phyloP scores from a whole-genome alignment of 169 alveolate genomes.

The Plasmodium knowlesi region DNA sequence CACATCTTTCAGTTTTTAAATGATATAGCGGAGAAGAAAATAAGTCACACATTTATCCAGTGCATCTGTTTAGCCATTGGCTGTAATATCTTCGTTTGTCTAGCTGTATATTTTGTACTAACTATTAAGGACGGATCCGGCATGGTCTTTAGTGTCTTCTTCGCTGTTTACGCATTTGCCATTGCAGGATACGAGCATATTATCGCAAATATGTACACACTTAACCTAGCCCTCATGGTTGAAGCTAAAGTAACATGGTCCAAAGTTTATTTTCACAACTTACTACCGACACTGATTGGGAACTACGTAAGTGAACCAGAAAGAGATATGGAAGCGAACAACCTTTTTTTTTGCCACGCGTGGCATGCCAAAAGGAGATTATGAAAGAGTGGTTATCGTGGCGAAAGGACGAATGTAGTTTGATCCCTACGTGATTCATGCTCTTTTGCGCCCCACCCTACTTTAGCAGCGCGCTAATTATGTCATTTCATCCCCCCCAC shows the following conservation, averaged over 20 bases:
- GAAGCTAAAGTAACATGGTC: slow-evolving; percentile 46
- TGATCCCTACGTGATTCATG: too few species aligned
- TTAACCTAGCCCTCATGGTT: slow-evolving; percentile 79
- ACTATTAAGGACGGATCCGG: slow-evolving; percentile 75
- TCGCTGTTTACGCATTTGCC: slow-evolving; percentile 82
- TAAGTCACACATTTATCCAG: slow-evolving; percentile 75
- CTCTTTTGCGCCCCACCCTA: neutral
- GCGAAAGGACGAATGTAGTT: too few species aligned
- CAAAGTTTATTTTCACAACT: slow-evolving; percentile 74
- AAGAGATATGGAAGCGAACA: too few species aligned
- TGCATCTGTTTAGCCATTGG: slow-evolving; percentile 80
- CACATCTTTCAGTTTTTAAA: slow-evolving; percentile 57
- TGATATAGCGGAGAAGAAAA: slow-evolving; percentile 62
- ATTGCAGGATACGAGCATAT: slow-evolving; percentile 87
- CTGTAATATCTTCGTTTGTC: slow-evolving; percentile 82
- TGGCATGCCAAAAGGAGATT: too few species aligned
- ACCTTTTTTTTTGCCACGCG: too few species aligned
- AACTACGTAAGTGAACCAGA: slow-evolving; percentile 58
- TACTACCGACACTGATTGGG: slow-evolving; percentile 81
- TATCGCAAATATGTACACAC: slow-evolving; percentile 83
- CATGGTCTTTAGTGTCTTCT: slow-evolving; percentile 72
- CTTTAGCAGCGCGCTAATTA: neutral
- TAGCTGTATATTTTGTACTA: slow-evolving; percentile 80
- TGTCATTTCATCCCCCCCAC: neutral
- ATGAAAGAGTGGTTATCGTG: too few species aligned